These are phyloP conservation scores for Calophaca sinica DNA, from an alignment of 306 rosid species.

Conservation along the genomic window DNA sequence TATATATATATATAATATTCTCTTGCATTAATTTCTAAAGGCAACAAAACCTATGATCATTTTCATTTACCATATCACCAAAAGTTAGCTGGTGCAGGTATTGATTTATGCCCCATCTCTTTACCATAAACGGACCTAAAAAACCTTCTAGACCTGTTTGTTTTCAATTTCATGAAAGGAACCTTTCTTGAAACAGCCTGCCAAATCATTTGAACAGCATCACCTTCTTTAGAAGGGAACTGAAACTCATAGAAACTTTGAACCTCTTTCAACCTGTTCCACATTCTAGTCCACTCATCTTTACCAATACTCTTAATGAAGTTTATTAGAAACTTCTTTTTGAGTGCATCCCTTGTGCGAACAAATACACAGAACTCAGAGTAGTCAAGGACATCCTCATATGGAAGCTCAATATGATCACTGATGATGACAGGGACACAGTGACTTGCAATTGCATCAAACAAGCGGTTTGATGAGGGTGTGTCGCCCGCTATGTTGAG, in stretches of 20 bases:
- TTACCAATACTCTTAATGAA: conserved; percentile 60
- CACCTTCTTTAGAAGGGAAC: conserved; percentile 73
- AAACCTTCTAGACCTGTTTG: conserved; percentile 66
- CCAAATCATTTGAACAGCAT: conserved; percentile 93
- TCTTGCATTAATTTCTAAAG: conserved; percentile 44
- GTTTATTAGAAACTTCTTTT: conserved; percentile 57
- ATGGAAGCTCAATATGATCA: conserved; percentile 81
- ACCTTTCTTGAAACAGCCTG: conserved; percentile 75
- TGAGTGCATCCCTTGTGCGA: conserved; percentile 73
- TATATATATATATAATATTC: conserved; percentile 10
- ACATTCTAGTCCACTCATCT: conserved; percentile 83
- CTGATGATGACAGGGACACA: conserved; percentile 86
- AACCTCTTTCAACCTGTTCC: conserved; percentile 76
- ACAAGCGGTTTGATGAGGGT: conserved; percentile 86
- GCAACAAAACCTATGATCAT: conserved; percentile 17
- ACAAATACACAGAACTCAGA: conserved; percentile 77
- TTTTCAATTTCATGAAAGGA: conserved; percentile 63
- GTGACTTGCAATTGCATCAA: conserved; percentile 82
- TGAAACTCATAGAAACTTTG: conserved; percentile 67
- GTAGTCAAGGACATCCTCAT: conserved; percentile 82
- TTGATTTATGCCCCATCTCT: conserved; percentile 33
- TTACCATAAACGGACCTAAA: conserved; percentile 38
- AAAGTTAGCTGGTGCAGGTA: conserved; percentile 59
- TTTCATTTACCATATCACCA: conserved; percentile 44
- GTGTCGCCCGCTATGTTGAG: conserved; percentile 91